Evolutionary conservation across 1,284 basidiomycete genomes (phyloP).

Genomic region (Hypsizygus ulmarius): DNA sequence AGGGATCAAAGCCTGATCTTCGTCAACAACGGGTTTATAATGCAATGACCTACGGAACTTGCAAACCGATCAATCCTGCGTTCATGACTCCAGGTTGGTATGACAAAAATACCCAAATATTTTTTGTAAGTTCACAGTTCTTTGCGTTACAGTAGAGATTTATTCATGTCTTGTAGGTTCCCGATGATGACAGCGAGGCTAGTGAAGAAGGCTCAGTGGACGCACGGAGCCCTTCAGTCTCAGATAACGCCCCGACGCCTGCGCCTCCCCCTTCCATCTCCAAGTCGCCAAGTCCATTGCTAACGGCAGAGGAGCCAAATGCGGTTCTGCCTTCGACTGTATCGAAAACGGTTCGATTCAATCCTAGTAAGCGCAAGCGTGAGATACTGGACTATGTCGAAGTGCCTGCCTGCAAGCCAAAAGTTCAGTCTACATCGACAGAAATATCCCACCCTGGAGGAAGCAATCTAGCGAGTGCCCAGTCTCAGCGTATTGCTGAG

Average conservation of each 20-base stretch:
- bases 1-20: constrained; percentile 34
- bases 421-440: neutral
- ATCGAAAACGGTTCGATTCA: no score
- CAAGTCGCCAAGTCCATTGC: no score
- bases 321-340: no score
- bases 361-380: constrained; percentile 12
- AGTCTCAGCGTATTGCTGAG: no score
- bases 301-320: no score
- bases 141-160: neutral
- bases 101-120: constrained; percentile 29
- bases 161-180: neutral
- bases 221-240: no score
- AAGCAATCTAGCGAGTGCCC: neutral
- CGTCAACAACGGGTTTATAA: constrained; percentile 26
- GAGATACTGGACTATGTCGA: constrained; percentile 10
- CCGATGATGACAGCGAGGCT: neutral
- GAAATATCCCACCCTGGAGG: neutral
- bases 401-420: constrained; percentile 5
- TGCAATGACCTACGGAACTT: constrained; percentile 38
- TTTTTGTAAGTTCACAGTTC: constrained; percentile 5
- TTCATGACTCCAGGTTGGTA: constrained; percentile 50
- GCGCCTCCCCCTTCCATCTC: no score
- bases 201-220: neutral
- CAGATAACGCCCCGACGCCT: no score
- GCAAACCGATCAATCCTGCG: constrained; percentile 38